Percentiles rank a stretch among this genome's conserved stretches.
Conservation (phyloP, 306 rosid species). For the Aeschynomene evenia region DNA sequence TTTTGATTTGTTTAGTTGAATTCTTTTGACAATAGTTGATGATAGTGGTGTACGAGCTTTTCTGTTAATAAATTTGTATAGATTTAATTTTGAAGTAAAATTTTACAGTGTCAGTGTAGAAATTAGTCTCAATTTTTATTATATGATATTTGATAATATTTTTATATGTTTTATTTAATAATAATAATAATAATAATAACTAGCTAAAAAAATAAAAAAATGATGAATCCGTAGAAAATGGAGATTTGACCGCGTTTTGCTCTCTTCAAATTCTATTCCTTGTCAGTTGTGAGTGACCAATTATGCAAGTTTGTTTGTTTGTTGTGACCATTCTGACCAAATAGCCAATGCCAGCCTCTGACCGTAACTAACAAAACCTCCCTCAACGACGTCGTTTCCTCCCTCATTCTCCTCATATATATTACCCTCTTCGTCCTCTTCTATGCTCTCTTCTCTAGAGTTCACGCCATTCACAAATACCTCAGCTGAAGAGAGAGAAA, state of each 20-base stretch:
- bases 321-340: neutral
- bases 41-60: no score
- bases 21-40: no score
- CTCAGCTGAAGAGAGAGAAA: conserved; percentile 7
- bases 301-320: neutral
- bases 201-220: neutral
- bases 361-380: neutral
- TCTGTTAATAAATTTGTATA: no score
- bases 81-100: no score
- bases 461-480: neutral
- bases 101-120: no score
- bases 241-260: conserved; percentile 26
- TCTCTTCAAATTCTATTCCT: conserved; percentile 1
- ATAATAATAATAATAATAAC: no score
- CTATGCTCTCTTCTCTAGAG: neutral
- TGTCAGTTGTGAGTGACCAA: neutral
- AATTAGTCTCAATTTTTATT: no score
- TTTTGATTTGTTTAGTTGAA: no score
- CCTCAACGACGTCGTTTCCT: conserved; percentile 26
- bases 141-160: no score
- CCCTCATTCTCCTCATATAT: neutral
- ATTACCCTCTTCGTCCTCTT: neutral
- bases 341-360: neutral
- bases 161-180: no score
- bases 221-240: conserved; percentile 24